phyloP scores from a whole-genome alignment of 345 rosid species.

The Citrus maxima region DNA sequence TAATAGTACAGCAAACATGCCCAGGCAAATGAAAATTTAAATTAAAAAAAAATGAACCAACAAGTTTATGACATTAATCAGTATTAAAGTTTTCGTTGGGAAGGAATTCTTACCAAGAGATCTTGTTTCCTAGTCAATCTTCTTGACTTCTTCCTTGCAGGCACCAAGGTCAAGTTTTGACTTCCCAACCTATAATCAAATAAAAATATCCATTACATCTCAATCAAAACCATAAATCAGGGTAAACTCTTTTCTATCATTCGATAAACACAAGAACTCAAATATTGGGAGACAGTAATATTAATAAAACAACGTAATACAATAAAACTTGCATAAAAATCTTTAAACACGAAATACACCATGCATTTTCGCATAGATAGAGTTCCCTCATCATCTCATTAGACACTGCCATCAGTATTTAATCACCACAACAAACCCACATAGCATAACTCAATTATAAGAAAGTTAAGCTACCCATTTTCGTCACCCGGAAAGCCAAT shows the following conservation, averaged over 20 bases:
- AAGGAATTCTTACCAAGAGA: conserved; percentile 20
- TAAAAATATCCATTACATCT: conserved; percentile 5
- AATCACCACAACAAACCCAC: neutral
- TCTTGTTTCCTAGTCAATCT: neutral
- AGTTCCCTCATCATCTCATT: neutral
- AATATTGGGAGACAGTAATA: neutral
- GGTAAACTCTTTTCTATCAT: neutral
- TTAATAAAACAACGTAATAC: neutral
- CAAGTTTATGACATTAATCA: neutral
- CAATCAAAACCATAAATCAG: neutral
- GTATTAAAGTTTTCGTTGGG: neutral
- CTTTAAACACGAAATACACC: neutral
- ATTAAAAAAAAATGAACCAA: neutral
- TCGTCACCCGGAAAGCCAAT: neutral
- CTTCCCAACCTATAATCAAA: conserved; percentile 14
- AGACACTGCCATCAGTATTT: neutral
- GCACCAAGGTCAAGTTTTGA: neutral
- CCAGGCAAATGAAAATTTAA: neutral
- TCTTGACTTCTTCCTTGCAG: neutral
- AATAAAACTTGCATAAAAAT: neutral
- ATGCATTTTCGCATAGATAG: neutral
- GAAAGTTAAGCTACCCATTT: neutral
- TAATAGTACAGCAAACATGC: neutral
- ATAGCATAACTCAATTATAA: neutral
- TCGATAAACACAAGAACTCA: neutral